Evolutionary conservation across 2,329 filamentous ascomycete genomes (phyloP).

Genomic region (Diaporthe amygdali): DNA sequence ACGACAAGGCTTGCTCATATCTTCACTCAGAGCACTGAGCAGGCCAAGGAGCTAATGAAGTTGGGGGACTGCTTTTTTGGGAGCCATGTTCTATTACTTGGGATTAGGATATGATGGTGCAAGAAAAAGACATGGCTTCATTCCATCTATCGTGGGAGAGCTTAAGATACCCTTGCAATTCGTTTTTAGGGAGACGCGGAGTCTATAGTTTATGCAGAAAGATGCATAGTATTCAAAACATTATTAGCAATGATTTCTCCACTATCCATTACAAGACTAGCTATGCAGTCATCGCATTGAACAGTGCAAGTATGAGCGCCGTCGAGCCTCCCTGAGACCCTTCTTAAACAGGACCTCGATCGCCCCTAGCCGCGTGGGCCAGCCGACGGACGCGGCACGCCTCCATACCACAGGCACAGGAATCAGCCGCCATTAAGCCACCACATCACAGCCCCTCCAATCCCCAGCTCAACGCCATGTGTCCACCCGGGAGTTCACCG

Average conservation of each 20-base stretch:
- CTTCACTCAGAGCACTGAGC: background rate
- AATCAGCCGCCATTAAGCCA: no score
- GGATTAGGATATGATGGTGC: background rate
- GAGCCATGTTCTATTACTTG: background rate
- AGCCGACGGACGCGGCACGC: no score
- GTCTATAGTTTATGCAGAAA: background rate
- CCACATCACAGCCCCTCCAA: no score
- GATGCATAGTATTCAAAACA: background rate
- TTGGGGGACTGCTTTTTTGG: background rate
- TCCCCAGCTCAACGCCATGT: no score
- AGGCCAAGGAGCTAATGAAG: background rate
- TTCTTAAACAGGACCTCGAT: no score
- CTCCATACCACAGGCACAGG: no score
- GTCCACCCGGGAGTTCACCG: no score
- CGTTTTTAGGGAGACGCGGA: background rate
- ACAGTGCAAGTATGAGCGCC: no score
- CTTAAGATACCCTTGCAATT: slow-evolving; percentile 14
- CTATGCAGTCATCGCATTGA: background rate
- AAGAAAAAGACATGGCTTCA: background rate
- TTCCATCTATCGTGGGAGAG: background rate
- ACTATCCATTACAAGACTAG: background rate
- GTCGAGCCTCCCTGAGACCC: no score
- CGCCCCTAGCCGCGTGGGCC: no score
- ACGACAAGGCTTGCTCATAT: background rate
- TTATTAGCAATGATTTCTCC: background rate